Percentiles rank a stretch among this genome's conserved stretches.
Conservation (phyloP, 129 eudicot genomes). For the Tanacetum coccineum region DNA sequence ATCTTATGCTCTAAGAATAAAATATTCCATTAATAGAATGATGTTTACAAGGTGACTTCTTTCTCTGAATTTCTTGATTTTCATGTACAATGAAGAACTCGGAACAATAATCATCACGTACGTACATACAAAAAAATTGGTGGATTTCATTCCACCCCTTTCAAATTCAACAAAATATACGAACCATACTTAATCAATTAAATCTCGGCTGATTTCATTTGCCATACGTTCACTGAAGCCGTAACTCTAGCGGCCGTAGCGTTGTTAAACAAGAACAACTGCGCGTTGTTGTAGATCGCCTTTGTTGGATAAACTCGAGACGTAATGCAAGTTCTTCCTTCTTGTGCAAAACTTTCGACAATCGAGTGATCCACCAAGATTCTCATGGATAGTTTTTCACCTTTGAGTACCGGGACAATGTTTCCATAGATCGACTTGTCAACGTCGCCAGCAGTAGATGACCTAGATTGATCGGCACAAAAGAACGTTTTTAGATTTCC, state of each 20-base stretch:
- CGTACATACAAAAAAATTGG: slow-evolving; percentile 7
- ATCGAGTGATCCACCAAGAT: slow-evolving; percentile 86
- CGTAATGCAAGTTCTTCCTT: slow-evolving; percentile 60
- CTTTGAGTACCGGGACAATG: slow-evolving; percentile 67
- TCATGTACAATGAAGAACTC: slow-evolving; percentile 19
- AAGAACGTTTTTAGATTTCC: slow-evolving; percentile 63
- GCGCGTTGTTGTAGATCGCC: slow-evolving; percentile 48
- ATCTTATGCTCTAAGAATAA: too few relatives aligned
- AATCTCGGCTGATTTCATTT: slow-evolving; percentile 54
- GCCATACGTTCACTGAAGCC: slow-evolving; percentile 61
- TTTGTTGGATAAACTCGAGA: slow-evolving; percentile 73
- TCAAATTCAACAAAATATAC: neutral
- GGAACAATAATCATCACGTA: slow-evolving; percentile 2
- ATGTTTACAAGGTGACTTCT: slow-evolving; percentile 14
- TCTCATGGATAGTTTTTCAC: slow-evolving; percentile 69
- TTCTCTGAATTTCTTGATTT: slow-evolving; percentile 15
- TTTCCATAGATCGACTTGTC: slow-evolving; percentile 61
- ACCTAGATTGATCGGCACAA: slow-evolving; percentile 77
- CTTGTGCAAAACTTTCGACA: slow-evolving; percentile 80
- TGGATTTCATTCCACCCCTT: neutral
- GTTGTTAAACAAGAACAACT: slow-evolving; percentile 64
- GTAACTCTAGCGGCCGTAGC: slow-evolving; percentile 50
- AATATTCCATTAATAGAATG: neutral
- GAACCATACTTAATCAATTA: neutral
- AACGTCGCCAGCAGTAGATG: slow-evolving; percentile 63